Base-by-base conservation (phyloP, 164 flowering plant genomes). In the Nymphaea colorata region DNA sequence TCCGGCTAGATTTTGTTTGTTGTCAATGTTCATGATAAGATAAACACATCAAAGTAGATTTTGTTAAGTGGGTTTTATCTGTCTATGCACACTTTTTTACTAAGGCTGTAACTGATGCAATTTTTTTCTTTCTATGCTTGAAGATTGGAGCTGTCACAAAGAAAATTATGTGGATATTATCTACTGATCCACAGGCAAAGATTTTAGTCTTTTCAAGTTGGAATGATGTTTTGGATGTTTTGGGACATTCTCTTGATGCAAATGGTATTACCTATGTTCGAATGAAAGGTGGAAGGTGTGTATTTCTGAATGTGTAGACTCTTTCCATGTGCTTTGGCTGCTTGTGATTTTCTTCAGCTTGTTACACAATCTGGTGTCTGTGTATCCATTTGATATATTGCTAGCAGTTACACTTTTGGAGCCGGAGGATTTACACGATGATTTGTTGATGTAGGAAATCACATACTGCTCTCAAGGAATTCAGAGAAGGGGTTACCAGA, bases 261-360 rank as follows among this genome's bases (percentile, higher is more conserved):
- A 94, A 91, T 55, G 41, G 68, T 43, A 82, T 94, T 70, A 79
- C 78, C 62, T 81, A 70, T 71, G 70, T 88, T 53, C 77, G 95
- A 66, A 94, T 91, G 98, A 89, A 91, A 84, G 98, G 97, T 66
- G 98, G 98, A 76, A 91, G 97, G 98, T 93, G 77, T 65, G 73
- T 43, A 25, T 43, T n/a, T 57, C 53, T 47, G 53, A 5, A 5
- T 45, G 53, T 64, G 43, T 65, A 45, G 25, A 43, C n/a, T n/a
- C 41, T 36, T 4, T 14, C 43, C 42, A 17, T 11, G 36, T 25
- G 12, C 25, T 64, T 42, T 42, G 36, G 66, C 41, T 63, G 67
- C 66, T 64, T 41, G 62, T 12, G 43, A 25, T 25, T 25, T 25
- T 25, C 36, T 25, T 25, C 36, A 25, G 36, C 36, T 25, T 25